Evolutionary conservation across 2,329 filamentous ascomycete genomes (phyloP).

Genomic region (Madurella fahalii): DNA sequence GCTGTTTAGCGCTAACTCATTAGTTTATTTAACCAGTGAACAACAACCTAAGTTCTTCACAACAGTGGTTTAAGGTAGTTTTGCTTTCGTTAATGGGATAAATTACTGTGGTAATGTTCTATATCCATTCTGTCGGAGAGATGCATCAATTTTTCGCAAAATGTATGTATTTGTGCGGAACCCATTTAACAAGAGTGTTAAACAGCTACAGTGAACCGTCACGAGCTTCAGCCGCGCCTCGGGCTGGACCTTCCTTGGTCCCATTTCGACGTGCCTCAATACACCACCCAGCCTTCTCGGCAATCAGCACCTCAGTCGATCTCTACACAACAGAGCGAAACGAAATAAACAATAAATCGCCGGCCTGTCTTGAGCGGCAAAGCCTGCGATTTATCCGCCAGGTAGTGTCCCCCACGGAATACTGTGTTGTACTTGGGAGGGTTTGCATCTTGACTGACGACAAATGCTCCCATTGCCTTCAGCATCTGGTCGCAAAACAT

Average conservation of each 20-base stretch:
- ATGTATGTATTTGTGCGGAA: too few relatives aligned
- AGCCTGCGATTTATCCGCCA: not conserved
- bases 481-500: not conserved
- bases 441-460: slow-evolving; percentile 1
- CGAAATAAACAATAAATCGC: slow-evolving; percentile 1
- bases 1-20: not conserved
- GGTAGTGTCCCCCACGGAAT: slow-evolving; percentile 2
- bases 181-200: slow-evolving; percentile 6
- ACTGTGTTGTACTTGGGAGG: slow-evolving; percentile 5
- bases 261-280: slow-evolving; percentile 10
- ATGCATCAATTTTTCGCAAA: too few relatives aligned
- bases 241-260: slow-evolving; percentile 2
- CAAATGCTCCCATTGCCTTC: not conserved
- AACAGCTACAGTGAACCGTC: slow-evolving; percentile 2
- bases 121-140: too few relatives aligned
- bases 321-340: slow-evolving; percentile 1
- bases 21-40: too few relatives aligned
- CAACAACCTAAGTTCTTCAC: too few relatives aligned
- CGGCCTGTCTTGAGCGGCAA: not conserved
- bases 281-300: not conserved
- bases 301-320: not conserved
- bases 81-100: too few relatives aligned
- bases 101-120: too few relatives aligned
- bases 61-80: too few relatives aligned
- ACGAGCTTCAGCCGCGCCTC: slow-evolving; percentile 12